These are phyloP conservation scores for Colletotrichum truncatum DNA, from an alignment of 2,329 filamentous ascomycete genomes.

Conservation along the genomic window DNA sequence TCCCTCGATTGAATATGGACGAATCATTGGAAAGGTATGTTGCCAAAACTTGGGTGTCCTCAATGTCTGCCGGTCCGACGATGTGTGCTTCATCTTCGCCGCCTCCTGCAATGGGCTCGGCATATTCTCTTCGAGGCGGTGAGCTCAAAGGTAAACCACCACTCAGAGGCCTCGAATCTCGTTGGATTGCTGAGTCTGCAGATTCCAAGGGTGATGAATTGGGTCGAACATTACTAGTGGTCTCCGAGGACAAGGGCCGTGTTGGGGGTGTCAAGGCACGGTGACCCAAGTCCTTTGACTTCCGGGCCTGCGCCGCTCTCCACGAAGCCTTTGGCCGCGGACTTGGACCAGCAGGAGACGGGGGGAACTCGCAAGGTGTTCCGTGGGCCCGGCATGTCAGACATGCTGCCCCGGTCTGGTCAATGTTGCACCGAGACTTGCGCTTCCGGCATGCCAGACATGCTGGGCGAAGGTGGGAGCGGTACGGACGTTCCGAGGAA, in stretches of 20 bases:
- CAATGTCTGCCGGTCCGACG: slow-evolving; percentile 66
- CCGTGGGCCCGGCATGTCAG: slow-evolving; percentile 67
- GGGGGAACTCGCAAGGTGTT: slow-evolving; percentile 64
- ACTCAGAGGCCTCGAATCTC: neutral
- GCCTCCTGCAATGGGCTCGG: slow-evolving; percentile 21
- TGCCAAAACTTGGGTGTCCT: slow-evolving; percentile 69
- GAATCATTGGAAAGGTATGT: slow-evolving; percentile 40
- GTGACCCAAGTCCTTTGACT: neutral
- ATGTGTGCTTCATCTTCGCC: slow-evolving; percentile 60
- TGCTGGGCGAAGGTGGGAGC: slow-evolving; percentile 69
- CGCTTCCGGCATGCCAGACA: slow-evolving; percentile 68
- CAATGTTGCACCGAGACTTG: slow-evolving; percentile 69
- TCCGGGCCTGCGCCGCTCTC: slow-evolving; percentile 1
- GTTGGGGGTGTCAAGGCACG: neutral
- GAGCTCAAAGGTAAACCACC: neutral
- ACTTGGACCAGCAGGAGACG: neutral
- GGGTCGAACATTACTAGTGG: neutral
- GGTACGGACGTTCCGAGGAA: slow-evolving; percentile 58
- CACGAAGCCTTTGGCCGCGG: slow-evolving; percentile 20
- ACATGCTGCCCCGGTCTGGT: slow-evolving; percentile 60
- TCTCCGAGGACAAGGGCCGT: slow-evolving; percentile 1
- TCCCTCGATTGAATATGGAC: slow-evolving; percentile 3
- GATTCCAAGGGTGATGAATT: neutral
- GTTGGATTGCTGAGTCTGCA: slow-evolving; percentile 36
- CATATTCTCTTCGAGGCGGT: neutral